A percentile compares a stretch with the other conserved stretches of the same genome.
Evolutionary conservation across 1,284 basidiomycete genomes (phyloP).

Genomic region (Irpex sp.): DNA sequence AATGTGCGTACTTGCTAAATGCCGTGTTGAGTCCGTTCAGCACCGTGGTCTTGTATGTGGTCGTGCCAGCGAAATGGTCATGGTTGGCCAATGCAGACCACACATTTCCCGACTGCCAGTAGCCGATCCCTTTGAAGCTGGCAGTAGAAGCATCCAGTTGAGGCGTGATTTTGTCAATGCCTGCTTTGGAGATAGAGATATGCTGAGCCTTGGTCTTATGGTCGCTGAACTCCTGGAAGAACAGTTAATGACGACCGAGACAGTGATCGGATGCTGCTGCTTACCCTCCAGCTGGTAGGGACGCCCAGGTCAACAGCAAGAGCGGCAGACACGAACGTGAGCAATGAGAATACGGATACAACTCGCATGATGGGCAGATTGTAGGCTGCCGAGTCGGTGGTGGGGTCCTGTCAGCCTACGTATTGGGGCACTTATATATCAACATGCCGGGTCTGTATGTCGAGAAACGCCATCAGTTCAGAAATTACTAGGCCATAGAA

Average conservation of each 20-base stretch:
- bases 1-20: constrained; percentile 34
- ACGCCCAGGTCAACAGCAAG: neutral
- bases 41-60: constrained; percentile 26
- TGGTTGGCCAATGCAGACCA: neutral
- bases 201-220: neutral
- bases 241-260: neutral
- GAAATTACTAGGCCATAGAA: too few species aligned
- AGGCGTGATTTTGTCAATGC: neutral
- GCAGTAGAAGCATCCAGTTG: neutral
- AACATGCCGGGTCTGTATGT: too few species aligned
- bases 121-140: neutral
- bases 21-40: constrained; percentile 38
- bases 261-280: neutral
- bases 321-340: neutral
- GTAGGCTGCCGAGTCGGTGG: neutral
- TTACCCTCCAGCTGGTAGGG: neutral
- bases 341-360: neutral
- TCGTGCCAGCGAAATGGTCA: neutral
- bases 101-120: neutral
- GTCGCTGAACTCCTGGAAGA: neutral
- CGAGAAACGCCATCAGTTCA: neutral
- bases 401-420: too few species aligned
- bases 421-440: too few species aligned
- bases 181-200: neutral
- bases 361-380: neutral